phyloP scores from a whole-genome alignment of 306 rosid genomes.

The Cucurbita argyrosperma region DNA sequence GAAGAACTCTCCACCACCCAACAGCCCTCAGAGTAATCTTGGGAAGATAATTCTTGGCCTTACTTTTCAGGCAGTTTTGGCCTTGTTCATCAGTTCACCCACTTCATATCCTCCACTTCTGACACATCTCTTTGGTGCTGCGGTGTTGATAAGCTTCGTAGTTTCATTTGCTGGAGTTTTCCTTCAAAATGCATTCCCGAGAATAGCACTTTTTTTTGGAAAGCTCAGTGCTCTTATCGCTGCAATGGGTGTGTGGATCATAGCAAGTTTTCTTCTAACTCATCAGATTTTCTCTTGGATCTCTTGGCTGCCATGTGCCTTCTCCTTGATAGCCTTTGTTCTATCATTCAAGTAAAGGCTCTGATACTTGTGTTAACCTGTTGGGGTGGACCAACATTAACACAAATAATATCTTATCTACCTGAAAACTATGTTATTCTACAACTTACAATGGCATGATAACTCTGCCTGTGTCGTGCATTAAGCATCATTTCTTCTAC shows the following conservation, averaged over 20 bases:
- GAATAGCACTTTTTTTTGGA: neutral
- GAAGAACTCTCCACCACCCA: neutral
- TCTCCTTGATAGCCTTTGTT: neutral
- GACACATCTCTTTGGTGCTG: neutral
- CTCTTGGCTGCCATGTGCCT: neutral
- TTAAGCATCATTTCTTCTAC: neutral
- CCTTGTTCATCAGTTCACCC: neutral
- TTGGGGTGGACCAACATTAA: neutral
- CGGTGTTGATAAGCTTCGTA: neutral
- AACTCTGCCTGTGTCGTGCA: slow-evolving; percentile 10
- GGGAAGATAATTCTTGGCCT: neutral
- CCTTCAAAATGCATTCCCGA: neutral
- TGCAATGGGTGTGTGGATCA: neutral
- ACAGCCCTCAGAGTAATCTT: neutral
- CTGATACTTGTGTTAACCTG: neutral
- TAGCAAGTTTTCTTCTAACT: neutral
- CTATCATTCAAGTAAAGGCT: neutral
- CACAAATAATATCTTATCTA: neutral
- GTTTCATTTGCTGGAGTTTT: neutral
- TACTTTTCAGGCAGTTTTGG: neutral
- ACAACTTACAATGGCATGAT: neutral
- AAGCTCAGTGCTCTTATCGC: neutral
- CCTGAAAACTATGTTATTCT: neutral
- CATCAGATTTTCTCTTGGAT: neutral
- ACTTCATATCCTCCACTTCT: neutral